Conservation (phyloP, 805 yeast genomes). For the Metschnikowia lachancei region DNA sequence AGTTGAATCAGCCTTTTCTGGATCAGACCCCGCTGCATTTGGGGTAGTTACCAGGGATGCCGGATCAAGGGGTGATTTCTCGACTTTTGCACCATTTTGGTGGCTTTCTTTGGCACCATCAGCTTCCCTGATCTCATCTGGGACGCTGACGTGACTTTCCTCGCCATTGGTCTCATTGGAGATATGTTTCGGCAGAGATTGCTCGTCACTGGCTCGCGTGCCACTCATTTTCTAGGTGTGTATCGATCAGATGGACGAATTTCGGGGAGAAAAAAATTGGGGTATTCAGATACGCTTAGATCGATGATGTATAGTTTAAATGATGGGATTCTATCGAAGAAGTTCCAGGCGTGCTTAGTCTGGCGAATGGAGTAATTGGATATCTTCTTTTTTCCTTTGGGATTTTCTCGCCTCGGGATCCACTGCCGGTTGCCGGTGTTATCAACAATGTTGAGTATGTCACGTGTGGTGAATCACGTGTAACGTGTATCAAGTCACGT, state of each 20-base stretch:
- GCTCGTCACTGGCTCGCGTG: slow-evolving; percentile 6
- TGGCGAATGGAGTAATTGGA: not conserved
- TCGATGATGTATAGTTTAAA: not conserved
- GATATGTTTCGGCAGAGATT: not conserved
- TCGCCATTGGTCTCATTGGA: not conserved
- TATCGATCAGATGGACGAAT: too few relatives aligned
- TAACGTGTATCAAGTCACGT: too few relatives aligned
- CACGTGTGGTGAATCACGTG: too few relatives aligned
- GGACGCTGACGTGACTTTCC: not conserved
- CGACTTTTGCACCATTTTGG: not conserved
- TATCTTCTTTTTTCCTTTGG: not conserved
- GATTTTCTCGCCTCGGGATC: not conserved
- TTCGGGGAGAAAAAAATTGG: too few relatives aligned
- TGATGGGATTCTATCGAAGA: not conserved
- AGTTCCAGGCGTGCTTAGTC: not conserved
- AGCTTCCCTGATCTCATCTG: not conserved
- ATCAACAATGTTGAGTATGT: not conserved
- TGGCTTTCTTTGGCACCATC: not conserved
- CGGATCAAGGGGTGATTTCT: not conserved
- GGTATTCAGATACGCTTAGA: too few relatives aligned
- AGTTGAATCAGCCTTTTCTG: not conserved
- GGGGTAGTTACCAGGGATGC: not conserved
- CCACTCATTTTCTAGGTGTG: slow-evolving; percentile 4
- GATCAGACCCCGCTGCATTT: not conserved
- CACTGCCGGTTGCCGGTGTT: not conserved